Evolutionary conservation across 805 yeast species (phyloP).

Genomic region (Suhomyces faveliae): DNA sequence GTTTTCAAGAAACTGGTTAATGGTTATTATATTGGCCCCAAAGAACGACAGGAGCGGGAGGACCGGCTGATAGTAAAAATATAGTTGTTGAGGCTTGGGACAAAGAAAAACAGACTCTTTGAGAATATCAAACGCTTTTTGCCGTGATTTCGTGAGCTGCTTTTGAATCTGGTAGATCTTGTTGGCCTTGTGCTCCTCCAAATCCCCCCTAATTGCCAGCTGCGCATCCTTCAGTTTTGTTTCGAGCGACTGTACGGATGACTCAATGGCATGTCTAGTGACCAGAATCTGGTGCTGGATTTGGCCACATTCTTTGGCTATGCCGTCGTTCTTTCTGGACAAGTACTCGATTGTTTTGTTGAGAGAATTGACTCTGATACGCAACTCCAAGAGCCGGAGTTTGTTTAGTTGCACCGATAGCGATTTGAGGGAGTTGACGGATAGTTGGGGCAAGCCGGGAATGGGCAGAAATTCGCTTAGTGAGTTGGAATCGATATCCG

Average conservation of each 20-base stretch:
- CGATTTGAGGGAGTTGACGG: conserved; percentile 18
- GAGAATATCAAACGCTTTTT: conserved; percentile 22
- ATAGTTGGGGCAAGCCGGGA: conserved; percentile 14
- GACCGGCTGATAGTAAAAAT: conserved; percentile 28
- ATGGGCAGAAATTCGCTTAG: not conserved
- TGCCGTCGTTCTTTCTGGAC: not conserved
- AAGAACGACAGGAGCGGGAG: conserved; percentile 27
- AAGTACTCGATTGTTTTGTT: conserved; percentile 1
- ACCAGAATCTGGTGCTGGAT: not conserved
- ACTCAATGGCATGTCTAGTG: not conserved
- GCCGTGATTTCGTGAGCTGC: conserved; percentile 27
- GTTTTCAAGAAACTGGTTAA: conserved; percentile 25
- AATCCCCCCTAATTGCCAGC: not conserved
- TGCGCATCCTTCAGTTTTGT: not conserved
- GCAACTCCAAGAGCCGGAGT: conserved; percentile 21
- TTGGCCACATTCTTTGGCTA: not conserved
- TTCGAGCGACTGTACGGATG: not conserved
- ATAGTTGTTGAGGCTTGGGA: conserved; percentile 3
- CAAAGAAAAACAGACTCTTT: conserved; percentile 23
- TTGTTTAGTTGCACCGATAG: conserved; percentile 33
- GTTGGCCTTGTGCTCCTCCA: conserved; percentile 4
- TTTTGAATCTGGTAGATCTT: conserved; percentile 20
- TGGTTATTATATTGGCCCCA: conserved; percentile 18
- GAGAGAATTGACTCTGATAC: conserved; percentile 13
- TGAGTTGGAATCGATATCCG: not conserved